Evolutionary conservation across 371 early-diverging fungal species (phyloP).

Genomic region (Mucor plumbeus): DNA sequence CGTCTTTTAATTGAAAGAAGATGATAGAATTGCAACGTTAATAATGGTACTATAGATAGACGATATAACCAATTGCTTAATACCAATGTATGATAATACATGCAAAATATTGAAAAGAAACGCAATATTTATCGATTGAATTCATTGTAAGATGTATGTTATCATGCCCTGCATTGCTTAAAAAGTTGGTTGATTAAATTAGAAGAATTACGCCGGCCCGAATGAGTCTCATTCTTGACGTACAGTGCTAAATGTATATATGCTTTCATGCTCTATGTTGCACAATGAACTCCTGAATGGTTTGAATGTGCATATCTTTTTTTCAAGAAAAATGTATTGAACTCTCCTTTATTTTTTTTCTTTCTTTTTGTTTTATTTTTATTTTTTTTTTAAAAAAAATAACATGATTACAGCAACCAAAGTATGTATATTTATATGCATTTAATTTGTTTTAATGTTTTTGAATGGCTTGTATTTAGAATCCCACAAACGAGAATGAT

Average conservation of each 20-base stretch:
- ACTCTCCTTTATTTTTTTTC: conserved; percentile 2
- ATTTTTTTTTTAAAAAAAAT: neutral
- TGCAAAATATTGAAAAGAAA: too few relatives aligned
- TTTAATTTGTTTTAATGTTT: neutral
- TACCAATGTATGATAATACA: too few relatives aligned
- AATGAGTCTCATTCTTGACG: conserved; percentile 1
- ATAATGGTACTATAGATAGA: too few relatives aligned
- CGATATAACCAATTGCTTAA: too few relatives aligned
- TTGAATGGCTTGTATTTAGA: neutral
- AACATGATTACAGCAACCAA: neutral
- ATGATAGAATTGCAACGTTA: too few relatives aligned
- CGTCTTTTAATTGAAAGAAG: too few relatives aligned
- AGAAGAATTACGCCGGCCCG: neutral
- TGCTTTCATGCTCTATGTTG: neutral
- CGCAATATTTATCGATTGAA: too few relatives aligned
- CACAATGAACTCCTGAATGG: conserved; percentile 5
- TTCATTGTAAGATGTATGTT: too few relatives aligned
- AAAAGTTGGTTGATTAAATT: neutral
- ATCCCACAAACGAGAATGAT: neutral
- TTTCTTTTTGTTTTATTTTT: neutral
- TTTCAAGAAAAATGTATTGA: neutral
- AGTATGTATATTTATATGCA: neutral
- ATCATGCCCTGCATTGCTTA: neutral
- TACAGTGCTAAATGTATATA: neutral
- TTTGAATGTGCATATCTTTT: conserved; percentile 6